Evolutionary conservation across 306 rosid genomes (phyloP).

Genomic region (Malus asiatica): DNA sequence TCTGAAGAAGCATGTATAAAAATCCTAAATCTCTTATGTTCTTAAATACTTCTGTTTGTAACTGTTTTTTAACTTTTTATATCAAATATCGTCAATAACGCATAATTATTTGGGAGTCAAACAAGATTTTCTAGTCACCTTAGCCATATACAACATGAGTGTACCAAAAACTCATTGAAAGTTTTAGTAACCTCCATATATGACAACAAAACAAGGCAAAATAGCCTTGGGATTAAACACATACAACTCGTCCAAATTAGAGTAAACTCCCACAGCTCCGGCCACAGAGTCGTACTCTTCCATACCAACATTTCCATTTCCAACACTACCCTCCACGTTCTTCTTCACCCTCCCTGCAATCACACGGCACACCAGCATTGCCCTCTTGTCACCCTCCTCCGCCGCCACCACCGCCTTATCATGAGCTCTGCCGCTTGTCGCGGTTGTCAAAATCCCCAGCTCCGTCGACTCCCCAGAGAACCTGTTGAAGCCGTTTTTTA

Average conservation of each 20-base stretch:
- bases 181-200: conserved; percentile 59
- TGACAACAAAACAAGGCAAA: conserved; percentile 97
- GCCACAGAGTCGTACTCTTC: conserved; percentile 81
- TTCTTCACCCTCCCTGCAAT: conserved; percentile 97
- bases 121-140: background rate
- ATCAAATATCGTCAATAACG: background rate
- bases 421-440: conserved; percentile 88
- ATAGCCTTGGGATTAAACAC: conserved; percentile 75
- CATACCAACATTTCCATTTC: conserved; percentile 21
- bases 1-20: background rate
- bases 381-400: conserved; percentile 42
- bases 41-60: too few relatives aligned
- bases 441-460: conserved; percentile 71
- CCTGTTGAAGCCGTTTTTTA: conserved; percentile 59
- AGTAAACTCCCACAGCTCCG: conserved; percentile 68
- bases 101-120: background rate
- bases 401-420: conserved; percentile 37
- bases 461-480: conserved; percentile 19
- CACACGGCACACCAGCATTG: conserved; percentile 96
- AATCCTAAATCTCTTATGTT: too few relatives aligned
- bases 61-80: too few relatives aligned
- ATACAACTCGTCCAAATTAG: conserved; percentile 85
- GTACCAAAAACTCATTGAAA: conserved; percentile 5
- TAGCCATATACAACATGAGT: background rate
- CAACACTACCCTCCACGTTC: conserved; percentile 40